These are phyloP conservation scores for Naganishia onofrii DNA, from an alignment of 768 basidiomycete genomes.

Conservation along the genomic window DNA sequence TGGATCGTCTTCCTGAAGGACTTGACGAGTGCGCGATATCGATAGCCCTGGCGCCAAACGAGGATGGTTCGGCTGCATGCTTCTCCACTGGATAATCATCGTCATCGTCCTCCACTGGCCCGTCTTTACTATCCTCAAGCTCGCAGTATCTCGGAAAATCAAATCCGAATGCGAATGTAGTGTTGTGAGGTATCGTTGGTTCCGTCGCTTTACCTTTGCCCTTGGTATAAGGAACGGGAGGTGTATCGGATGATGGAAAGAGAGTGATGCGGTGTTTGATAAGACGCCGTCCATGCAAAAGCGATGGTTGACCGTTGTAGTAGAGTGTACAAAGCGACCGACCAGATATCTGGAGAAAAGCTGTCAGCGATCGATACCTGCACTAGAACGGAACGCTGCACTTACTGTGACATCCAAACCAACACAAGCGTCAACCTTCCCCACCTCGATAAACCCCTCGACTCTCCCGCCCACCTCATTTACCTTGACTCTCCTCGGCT, in stretches of 20 bases:
- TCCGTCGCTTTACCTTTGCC: slow-evolving; percentile 8
- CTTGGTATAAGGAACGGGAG: background rate
- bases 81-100: slow-evolving; percentile 11
- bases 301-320: slow-evolving; percentile 22
- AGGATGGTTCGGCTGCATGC: slow-evolving; percentile 3
- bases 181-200: slow-evolving; percentile 14
- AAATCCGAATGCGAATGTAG: slow-evolving; percentile 17
- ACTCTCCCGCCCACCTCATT: slow-evolving; percentile 8
- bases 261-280: slow-evolving; percentile 11
- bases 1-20: background rate
- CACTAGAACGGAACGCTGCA: no score
- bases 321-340: slow-evolving; percentile 12
- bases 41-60: slow-evolving; percentile 3
- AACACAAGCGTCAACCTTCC: slow-evolving; percentile 15
- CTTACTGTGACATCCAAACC: slow-evolving; percentile 12
- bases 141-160: slow-evolving; percentile 22
- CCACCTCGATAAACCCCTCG: slow-evolving; percentile 15
- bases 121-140: slow-evolving; percentile 2
- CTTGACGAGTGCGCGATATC: slow-evolving; percentile 11
- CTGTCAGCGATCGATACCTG: background rate
- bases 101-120: slow-evolving; percentile 1
- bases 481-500: slow-evolving; percentile 9
- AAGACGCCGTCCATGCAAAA: background rate
- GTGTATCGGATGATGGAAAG: background rate
- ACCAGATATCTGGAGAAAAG: background rate